phyloP scores from a whole-genome alignment of 2,329 filamentous ascomycete genomes.

The Sporothrix humicola region DNA sequence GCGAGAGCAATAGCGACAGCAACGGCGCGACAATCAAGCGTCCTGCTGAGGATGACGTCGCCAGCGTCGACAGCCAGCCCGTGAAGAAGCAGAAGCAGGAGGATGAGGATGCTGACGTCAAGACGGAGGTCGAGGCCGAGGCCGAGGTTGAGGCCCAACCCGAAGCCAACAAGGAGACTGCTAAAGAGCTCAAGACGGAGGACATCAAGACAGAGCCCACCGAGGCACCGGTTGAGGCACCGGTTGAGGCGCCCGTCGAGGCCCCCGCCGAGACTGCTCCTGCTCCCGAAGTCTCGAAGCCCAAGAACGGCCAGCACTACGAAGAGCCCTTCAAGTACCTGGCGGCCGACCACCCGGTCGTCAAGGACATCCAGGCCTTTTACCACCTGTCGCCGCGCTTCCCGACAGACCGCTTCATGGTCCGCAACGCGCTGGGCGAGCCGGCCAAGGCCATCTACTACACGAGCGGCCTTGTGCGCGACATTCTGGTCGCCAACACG shows the following conservation, averaged over 20 bases:
- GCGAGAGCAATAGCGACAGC: slow-evolving; percentile 33
- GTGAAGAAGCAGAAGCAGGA: slow-evolving; percentile 52
- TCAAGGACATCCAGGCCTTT: slow-evolving; percentile 78
- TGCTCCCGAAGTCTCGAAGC: slow-evolving; percentile 43
- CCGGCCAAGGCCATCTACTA: slow-evolving; percentile 97
- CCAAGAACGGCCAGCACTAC: slow-evolving; percentile 58
- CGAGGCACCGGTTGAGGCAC: neutral
- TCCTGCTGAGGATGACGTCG: slow-evolving; percentile 42
- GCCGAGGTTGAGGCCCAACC: slow-evolving; percentile 29
- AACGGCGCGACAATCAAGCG: slow-evolving; percentile 42
- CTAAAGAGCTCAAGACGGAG: slow-evolving; percentile 30
- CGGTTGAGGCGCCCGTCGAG: slow-evolving; percentile 13
- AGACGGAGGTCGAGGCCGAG: slow-evolving; percentile 33
- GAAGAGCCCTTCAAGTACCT: slow-evolving; percentile 98
- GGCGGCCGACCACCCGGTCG: slow-evolving; percentile 72
- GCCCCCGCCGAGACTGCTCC: neutral
- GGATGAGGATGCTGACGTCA: slow-evolving; percentile 36
- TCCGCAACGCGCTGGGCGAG: slow-evolving; percentile 86
- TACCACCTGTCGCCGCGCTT: slow-evolving; percentile 85
- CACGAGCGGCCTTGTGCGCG: slow-evolving; percentile 80
- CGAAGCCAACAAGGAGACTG: slow-evolving; percentile 20
- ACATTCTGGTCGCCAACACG: slow-evolving; percentile 86
- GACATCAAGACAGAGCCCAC: slow-evolving; percentile 30
- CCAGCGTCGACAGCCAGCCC: slow-evolving; percentile 44
- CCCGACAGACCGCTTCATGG: slow-evolving; percentile 90